A percentile compares a stretch with the other conserved stretches of the same genome.
Evolutionary conservation across 108 stramenopile species (phyloP).

Genomic region (Cyclostephanos invisitatus): DNA sequence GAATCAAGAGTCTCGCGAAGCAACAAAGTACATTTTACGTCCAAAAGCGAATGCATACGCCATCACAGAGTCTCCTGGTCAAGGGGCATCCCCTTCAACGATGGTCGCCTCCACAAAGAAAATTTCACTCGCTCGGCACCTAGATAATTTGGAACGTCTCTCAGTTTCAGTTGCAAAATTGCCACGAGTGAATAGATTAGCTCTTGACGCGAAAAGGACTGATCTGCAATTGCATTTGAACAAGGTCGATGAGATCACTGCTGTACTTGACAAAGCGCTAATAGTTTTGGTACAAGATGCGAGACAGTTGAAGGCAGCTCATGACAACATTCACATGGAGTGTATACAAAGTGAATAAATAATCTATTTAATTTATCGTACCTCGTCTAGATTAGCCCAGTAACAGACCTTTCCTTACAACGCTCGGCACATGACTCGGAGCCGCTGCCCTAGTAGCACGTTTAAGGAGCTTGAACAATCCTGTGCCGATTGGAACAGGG

Average conservation of each 20-base stretch:
- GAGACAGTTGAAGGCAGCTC: not conserved
- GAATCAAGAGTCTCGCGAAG: not conserved
- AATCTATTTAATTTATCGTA: not conserved
- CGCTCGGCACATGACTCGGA: constrained; percentile 28
- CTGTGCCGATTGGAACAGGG: constrained; percentile 97
- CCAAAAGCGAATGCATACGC: not conserved
- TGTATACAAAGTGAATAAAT: too few species aligned
- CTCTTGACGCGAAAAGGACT: not conserved
- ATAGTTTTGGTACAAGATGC: constrained; percentile 1
- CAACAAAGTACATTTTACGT: not conserved
- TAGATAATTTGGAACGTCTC: constrained; percentile 24
- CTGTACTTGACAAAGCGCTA: constrained; percentile 12
- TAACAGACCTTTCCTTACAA: constrained; percentile 34
- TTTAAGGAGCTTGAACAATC: constrained; percentile 93
- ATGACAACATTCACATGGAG: not conserved
- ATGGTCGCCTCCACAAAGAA: constrained; percentile 4
- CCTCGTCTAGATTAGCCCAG: constrained; percentile 10
- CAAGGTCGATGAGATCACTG: constrained; percentile 20
- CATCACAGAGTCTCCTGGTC: not conserved
- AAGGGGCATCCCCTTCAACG: constrained; percentile 5
- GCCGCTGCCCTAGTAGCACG: constrained; percentile 50
- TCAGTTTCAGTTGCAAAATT: constrained; percentile 11
- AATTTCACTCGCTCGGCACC: constrained; percentile 11
- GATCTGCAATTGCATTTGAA: constrained; percentile 10
- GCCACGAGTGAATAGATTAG: not conserved